Percentiles rank a stretch among this genome's conserved stretches.
Evolutionary conservation across 495 filamentous ascomycete species (phyloP).

Genomic region (Penicillium bialowiezense): DNA sequence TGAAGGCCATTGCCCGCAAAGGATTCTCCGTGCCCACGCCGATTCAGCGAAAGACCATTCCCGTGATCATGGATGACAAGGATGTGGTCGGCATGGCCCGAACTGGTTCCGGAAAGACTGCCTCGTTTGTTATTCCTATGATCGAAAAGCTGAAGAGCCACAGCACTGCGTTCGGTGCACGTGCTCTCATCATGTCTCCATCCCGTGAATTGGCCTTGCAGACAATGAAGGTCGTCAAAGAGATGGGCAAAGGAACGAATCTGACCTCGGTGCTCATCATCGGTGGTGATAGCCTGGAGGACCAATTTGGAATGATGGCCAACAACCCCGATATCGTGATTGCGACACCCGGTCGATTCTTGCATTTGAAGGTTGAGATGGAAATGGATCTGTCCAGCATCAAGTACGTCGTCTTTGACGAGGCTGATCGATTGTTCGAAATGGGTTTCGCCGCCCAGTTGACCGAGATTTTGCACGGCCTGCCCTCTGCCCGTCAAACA

Average conservation of each 20-base stretch:
- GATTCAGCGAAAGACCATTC: constrained; percentile 95
- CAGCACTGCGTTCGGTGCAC: constrained; percentile 75
- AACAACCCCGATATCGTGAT: constrained; percentile 95
- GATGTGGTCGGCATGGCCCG: constrained; percentile 98
- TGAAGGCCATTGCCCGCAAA: constrained; percentile 88
- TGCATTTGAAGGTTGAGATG: constrained; percentile 97
- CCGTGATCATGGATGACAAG: constrained; percentile 78
- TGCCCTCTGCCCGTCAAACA: constrained; percentile 82
- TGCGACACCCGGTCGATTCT: constrained; percentile 90
- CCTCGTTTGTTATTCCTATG: constrained; percentile 97
- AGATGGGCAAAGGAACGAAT: constrained; percentile 86
- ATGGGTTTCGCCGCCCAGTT: constrained; percentile 96
- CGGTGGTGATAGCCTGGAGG: constrained; percentile 92
- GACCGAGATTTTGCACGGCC: constrained; percentile 84
- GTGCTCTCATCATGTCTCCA: constrained; percentile 84
- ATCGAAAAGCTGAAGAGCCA: constrained; percentile 91
- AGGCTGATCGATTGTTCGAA: constrained; percentile 94
- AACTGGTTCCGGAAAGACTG: constrained; percentile 95
- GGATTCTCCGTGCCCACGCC: constrained; percentile 95
- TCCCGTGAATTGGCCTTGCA: constrained; percentile 91
- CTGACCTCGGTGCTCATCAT: constrained; percentile 84
- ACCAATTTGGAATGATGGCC: constrained; percentile 91
- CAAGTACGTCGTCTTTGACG: constrained; percentile 92
- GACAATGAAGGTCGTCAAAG: constrained; percentile 93
- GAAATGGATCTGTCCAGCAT: constrained; percentile 79